A percentile compares a stretch with the other conserved stretches of the same genome.
phyloP scores from a whole-genome alignment of 2,329 filamentous ascomycete species.

The Colletotrichum sp. region DNA sequence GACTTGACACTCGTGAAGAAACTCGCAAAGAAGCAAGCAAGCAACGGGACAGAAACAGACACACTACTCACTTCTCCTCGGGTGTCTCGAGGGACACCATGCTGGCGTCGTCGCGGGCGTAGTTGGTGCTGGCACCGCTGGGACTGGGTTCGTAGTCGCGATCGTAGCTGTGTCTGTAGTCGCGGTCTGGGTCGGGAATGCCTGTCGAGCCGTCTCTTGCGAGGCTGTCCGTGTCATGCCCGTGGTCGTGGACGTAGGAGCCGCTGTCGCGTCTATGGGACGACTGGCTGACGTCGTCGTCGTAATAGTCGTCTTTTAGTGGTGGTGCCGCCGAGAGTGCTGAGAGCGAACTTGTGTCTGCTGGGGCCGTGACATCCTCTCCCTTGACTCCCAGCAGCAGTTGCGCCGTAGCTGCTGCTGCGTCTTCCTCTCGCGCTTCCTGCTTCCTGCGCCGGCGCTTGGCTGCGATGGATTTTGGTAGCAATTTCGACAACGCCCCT shows the following conservation, averaged over 20 bases:
- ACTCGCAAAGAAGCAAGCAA: neutral
- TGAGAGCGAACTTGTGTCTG: neutral
- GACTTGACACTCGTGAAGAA: neutral
- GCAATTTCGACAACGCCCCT: conserved; percentile 49
- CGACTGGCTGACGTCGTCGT: conserved; percentile 32
- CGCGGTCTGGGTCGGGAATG: conserved; percentile 7
- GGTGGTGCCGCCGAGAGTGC: conserved; percentile 13
- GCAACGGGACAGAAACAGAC: neutral
- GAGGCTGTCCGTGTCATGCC: conserved; percentile 28
- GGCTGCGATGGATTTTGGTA: conserved; percentile 55
- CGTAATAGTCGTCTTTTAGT: conserved; percentile 29
- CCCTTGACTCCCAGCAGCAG: conserved; percentile 15
- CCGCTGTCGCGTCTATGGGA: conserved; percentile 41
- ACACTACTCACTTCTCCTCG: neutral
- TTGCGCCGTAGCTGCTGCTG: conserved; percentile 25
- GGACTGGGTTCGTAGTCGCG: neutral
- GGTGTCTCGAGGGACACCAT: neutral
- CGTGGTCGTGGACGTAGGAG: conserved; percentile 30
- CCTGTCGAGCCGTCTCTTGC: conserved; percentile 9
- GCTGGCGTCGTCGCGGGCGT: conserved; percentile 1
- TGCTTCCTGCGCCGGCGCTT: conserved; percentile 56
- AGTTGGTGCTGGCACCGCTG: neutral
- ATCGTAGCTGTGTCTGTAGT: neutral
- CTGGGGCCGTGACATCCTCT: conserved; percentile 15
- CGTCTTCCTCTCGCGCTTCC: conserved; percentile 39